These are phyloP conservation scores for Phylloporus sp. DNA, from an alignment of 1,284 basidiomycete genomes.

Conservation along the genomic window DNA sequence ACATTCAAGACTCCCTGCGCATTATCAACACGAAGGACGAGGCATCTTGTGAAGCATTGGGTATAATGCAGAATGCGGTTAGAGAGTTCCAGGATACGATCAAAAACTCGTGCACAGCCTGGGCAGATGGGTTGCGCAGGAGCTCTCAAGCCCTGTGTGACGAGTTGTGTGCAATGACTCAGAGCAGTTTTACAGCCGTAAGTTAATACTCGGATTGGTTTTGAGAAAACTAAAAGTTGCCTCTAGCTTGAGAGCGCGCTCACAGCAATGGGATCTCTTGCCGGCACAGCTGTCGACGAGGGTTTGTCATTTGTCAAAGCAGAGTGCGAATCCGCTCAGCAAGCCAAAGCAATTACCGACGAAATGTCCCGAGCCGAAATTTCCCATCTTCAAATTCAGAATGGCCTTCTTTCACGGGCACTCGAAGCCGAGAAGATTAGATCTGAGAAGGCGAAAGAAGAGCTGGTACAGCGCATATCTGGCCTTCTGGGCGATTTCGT, in stretches of 20 bases:
- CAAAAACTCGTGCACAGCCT: slow-evolving; percentile 54
- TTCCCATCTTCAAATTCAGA: slow-evolving; percentile 70
- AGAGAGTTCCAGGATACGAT: slow-evolving; percentile 58
- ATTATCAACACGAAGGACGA: slow-evolving; percentile 60
- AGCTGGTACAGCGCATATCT: slow-evolving; percentile 75
- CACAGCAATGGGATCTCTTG: slow-evolving; percentile 52
- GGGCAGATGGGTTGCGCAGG: slow-evolving; percentile 55
- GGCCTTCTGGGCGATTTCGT: slow-evolving; percentile 73
- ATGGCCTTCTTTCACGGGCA: slow-evolving; percentile 64
- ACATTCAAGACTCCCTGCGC: slow-evolving; percentile 60
- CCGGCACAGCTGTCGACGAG: slow-evolving; percentile 65
- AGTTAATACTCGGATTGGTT: slow-evolving; percentile 23
- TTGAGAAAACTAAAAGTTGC: slow-evolving; percentile 3
- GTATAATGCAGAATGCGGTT: slow-evolving; percentile 50
- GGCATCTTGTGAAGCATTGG: slow-evolving; percentile 57
- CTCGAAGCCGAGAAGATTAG: slow-evolving; percentile 71
- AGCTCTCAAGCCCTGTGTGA: slow-evolving; percentile 52
- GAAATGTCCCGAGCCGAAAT: slow-evolving; percentile 64
- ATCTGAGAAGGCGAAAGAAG: slow-evolving; percentile 68
- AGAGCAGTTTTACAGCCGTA: slow-evolving; percentile 49
- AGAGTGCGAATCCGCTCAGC: slow-evolving; percentile 55
- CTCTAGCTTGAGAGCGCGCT: slow-evolving; percentile 56
- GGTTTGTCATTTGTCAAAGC: slow-evolving; percentile 59
- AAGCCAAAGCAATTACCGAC: slow-evolving; percentile 55
- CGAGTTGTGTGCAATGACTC: slow-evolving; percentile 48